Evolutionary conservation across 1,284 basidiomycete genomes (phyloP).

Genomic region (Golubevia sp.): DNA sequence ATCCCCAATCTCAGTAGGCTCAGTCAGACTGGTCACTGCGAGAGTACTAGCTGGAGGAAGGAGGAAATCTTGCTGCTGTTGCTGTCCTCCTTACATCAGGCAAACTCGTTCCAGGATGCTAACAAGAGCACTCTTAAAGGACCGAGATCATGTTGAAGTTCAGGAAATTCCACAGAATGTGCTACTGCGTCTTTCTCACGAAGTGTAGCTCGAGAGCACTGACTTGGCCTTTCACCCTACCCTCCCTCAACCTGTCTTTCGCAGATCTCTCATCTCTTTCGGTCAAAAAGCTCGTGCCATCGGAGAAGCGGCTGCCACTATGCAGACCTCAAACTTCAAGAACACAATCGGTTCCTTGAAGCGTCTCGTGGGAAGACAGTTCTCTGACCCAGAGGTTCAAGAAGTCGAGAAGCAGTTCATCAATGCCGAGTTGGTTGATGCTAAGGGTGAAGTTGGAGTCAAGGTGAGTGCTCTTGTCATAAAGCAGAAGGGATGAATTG

Average conservation of each 20-base stretch:
- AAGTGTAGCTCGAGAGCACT: too few relatives aligned
- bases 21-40: too few relatives aligned
- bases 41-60: too few relatives aligned
- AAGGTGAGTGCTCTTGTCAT: conserved; percentile 19
- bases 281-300: conserved; percentile 57
- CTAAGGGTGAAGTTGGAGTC: conserved; percentile 56
- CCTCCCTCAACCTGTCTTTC: not conserved
- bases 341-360: conserved; percentile 61
- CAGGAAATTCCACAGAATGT: too few relatives aligned
- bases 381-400: conserved; percentile 52
- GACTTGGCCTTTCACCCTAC: not conserved
- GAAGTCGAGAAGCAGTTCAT: conserved; percentile 56
- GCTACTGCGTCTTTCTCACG: too few relatives aligned
- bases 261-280: conserved; percentile 54
- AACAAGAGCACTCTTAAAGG: too few relatives aligned
- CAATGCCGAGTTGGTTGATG: conserved; percentile 57
- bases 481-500: not conserved
- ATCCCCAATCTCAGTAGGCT: too few relatives aligned
- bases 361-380: conserved; percentile 51
- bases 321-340: conserved; percentile 60
- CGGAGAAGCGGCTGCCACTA: conserved; percentile 56
- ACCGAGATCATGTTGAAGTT: too few relatives aligned
- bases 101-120: too few relatives aligned
- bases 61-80: too few relatives aligned
- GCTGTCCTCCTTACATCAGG: too few relatives aligned